A percentile compares a stretch with the other conserved stretches of the same genome.
phyloP scores from a whole-genome alignment of 2,329 filamentous ascomycete species.

The Talaromyces funiculosus region DNA sequence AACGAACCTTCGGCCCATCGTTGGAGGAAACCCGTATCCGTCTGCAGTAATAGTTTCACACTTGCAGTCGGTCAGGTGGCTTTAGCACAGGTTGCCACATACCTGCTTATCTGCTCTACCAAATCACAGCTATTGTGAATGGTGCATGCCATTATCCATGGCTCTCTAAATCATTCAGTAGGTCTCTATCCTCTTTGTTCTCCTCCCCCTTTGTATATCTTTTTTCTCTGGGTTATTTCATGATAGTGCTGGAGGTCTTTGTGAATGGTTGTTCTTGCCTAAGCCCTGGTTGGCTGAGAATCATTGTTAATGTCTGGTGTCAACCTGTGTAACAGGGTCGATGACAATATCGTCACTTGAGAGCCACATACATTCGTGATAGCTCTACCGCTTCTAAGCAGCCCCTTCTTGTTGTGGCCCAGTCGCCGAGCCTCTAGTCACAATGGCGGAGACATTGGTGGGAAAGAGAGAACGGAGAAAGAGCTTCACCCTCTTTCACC shows the following conservation, averaged over 20 bases:
- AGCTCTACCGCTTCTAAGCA: neutral
- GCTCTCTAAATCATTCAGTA: constrained; percentile 8
- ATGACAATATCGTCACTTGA: constrained; percentile 27
- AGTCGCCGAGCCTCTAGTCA: constrained; percentile 9
- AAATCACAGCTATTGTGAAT: constrained; percentile 4
- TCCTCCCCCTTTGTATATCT: neutral
- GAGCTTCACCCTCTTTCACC: constrained; percentile 28
- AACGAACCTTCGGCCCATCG: neutral
- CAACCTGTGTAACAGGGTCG: constrained; percentile 7
- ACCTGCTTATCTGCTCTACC: neutral
- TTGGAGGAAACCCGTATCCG: constrained; percentile 7
- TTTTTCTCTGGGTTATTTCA: neutral
- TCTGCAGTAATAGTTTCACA: constrained; percentile 9
- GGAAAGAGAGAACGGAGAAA: constrained; percentile 26
- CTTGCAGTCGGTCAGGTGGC: constrained; percentile 2
- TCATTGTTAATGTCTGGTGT: constrained; percentile 3
- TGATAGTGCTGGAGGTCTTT: constrained; percentile 5
- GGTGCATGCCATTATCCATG: constrained; percentile 9
- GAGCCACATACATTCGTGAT: neutral
- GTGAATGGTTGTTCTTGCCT: constrained; percentile 11
- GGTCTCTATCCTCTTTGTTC: constrained; percentile 8
- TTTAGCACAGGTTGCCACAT: neutral
- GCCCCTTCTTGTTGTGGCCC: neutral
- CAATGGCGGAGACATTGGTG: constrained; percentile 19
- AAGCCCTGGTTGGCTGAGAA: constrained; percentile 3